These are phyloP conservation scores for Trifolium repens DNA, from an alignment of 306 rosid genomes.

Conservation along the genomic window DNA sequence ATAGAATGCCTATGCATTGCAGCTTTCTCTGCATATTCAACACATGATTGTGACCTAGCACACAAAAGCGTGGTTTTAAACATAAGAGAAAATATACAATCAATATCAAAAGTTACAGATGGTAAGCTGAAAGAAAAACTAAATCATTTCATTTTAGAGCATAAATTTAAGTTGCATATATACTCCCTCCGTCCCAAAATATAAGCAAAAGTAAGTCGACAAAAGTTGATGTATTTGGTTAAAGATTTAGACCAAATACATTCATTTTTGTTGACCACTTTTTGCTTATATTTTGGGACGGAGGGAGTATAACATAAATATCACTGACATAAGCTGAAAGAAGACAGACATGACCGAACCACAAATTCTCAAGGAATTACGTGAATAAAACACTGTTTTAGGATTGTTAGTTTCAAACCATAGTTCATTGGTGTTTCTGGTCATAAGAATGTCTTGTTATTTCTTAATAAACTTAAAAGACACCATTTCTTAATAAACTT, in stretches of 20 bases:
- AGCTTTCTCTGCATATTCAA: slow-evolving; percentile 84
- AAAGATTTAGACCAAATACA: no score
- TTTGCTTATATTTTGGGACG: no score
- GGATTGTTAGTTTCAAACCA: slow-evolving; percentile 16
- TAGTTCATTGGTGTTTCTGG: slow-evolving; percentile 27
- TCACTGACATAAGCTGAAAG: slow-evolving; percentile 4
- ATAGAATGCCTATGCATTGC: slow-evolving; percentile 81
- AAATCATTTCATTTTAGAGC: slow-evolving; percentile 10
- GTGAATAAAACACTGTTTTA: slow-evolving; percentile 13
- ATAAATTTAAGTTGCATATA: slow-evolving; percentile 9
- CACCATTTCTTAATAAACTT: slow-evolving; percentile 16
- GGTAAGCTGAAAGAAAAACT: slow-evolving; percentile 28
- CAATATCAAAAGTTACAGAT: slow-evolving; percentile 29
- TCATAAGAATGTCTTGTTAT: slow-evolving; percentile 14
- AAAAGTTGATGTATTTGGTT: no score
- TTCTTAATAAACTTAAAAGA: slow-evolving; percentile 26
- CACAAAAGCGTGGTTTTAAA: slow-evolving; percentile 45
- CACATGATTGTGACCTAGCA: slow-evolving; percentile 76
- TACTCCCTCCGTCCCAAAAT: no score
- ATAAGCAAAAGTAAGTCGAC: no score
- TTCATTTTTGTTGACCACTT: no score
- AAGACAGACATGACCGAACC: slow-evolving; percentile 23
- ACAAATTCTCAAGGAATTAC: slow-evolving; percentile 23
- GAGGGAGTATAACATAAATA: not conserved
- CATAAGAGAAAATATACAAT: slow-evolving; percentile 37